These are phyloP conservation scores for Saccharum officinarum DNA, from an alignment of 176 grass and related monocot genomes.

Conservation along the genomic window DNA sequence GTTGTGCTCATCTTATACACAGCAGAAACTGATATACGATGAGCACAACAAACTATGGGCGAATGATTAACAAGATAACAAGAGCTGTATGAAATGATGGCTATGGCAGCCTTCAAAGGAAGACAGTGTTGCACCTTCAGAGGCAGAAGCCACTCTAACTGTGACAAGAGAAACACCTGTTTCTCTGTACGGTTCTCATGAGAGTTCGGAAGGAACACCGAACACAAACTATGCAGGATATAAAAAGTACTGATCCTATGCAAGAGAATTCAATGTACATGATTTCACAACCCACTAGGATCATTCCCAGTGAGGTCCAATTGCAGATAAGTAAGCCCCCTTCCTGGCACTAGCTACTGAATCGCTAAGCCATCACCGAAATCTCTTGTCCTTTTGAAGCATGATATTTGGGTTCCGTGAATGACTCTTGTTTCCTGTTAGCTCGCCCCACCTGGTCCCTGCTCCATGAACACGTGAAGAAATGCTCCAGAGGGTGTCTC, in stretches of 20 bases:
- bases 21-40: not conserved
- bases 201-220: slow-evolving; percentile 15
- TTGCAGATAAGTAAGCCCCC: not conserved
- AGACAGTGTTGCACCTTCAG: not conserved
- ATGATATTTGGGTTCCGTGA: slow-evolving; percentile 83
- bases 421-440: slow-evolving; percentile 51
- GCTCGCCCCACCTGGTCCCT: slow-evolving; percentile 55
- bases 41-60: not conserved
- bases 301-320: not conserved
- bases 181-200: slow-evolving; percentile 14
- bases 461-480: slow-evolving; percentile 74
- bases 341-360: slow-evolving; percentile 10
- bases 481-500: slow-evolving; percentile 94
- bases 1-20: not conserved
- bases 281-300: slow-evolving; percentile 6
- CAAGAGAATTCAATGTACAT: slow-evolving; percentile 40
- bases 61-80: not conserved
- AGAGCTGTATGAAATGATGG: not conserved
- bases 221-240: slow-evolving; percentile 6
- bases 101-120: not conserved
- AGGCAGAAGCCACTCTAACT: slow-evolving; percentile 4
- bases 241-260: not conserved
- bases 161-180: slow-evolving; percentile 6
- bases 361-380: slow-evolving; percentile 37
- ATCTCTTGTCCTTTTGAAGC: slow-evolving; percentile 67